These are phyloP conservation scores for Cutaneotrichosporon dermatis DNA, from an alignment of 1,284 basidiomycete genomes.

Conservation along the genomic window DNA sequence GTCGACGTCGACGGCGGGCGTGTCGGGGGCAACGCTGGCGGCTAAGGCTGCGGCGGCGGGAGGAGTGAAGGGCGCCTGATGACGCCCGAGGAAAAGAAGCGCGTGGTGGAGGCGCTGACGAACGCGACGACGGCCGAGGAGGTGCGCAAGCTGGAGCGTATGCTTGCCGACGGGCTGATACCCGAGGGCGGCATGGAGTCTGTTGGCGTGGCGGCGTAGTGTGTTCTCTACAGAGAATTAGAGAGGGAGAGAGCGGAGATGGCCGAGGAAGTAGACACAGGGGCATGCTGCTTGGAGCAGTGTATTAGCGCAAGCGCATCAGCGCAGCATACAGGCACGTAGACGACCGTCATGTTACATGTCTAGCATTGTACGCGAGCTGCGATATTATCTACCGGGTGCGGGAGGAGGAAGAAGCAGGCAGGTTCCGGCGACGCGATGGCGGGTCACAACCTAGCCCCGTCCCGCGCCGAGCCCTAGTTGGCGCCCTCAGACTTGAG, in stretches of 20 bases:
- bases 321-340: neutral
- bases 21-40: constrained; percentile 58
- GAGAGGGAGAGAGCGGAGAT: no score
- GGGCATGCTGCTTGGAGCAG: constrained; percentile 2
- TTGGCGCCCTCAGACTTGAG: constrained; percentile 37
- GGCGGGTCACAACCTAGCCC: constrained; percentile 2
- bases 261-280: no score
- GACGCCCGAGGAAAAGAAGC: constrained; percentile 86
- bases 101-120: constrained; percentile 84
- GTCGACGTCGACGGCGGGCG: constrained; percentile 62
- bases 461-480: neutral
- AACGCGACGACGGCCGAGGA: constrained; percentile 87
- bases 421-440: no score
- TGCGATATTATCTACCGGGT: neutral
- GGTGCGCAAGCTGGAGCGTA: constrained; percentile 78
- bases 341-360: constrained; percentile 5
- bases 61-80: constrained; percentile 62
- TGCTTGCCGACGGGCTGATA: constrained; percentile 77
- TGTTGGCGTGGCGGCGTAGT: neutral
- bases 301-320: constrained; percentile 1
- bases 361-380: constrained; percentile 1
- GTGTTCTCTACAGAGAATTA: no score
- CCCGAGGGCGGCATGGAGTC: constrained; percentile 51
- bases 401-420: no score
- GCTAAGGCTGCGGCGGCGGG: constrained; percentile 23